Conservation (phyloP, 2,329 filamentous ascomycete genomes). For the Diatrype stigma region DNA sequence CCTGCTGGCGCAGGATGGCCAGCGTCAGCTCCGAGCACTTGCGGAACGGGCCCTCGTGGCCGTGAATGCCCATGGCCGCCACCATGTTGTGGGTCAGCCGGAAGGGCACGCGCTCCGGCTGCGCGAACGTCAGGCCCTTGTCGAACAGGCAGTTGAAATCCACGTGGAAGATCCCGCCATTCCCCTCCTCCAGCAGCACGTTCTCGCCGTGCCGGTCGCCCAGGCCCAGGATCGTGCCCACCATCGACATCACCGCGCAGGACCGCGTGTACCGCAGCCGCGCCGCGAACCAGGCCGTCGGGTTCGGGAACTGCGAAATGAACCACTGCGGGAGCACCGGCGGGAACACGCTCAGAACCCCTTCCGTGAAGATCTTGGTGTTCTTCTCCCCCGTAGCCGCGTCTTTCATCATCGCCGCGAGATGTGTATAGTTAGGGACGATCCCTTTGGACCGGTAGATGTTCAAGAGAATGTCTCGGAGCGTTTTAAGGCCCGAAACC, state of each 20-base stretch:
- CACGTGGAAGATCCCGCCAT: constrained; percentile 92
- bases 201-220: constrained; percentile 98
- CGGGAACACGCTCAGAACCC: constrained; percentile 64
- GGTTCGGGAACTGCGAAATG: constrained; percentile 88
- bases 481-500: constrained; percentile 92
- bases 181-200: constrained; percentile 88
- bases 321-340: constrained; percentile 93
- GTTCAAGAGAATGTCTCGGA: constrained; percentile 82
- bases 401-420: constrained; percentile 62
- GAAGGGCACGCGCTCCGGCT: constrained; percentile 93
- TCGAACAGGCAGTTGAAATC: constrained; percentile 99
- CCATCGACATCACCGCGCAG: constrained; percentile 99
- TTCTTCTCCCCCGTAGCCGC: constrained; percentile 55
- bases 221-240: constrained; percentile 87
- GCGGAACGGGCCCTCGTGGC: constrained; percentile 89
- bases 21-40: constrained; percentile 88
- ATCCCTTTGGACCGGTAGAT: constrained; percentile 75
- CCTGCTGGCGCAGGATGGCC: constrained; percentile 77
- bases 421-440: constrained; percentile 62
- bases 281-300: constrained; percentile 86
- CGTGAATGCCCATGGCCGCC: constrained; percentile 92
- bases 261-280: constrained; percentile 87
- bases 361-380: constrained; percentile 66
- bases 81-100: constrained; percentile 98
- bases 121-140: constrained; percentile 92